These are phyloP conservation scores for Aspergillus cejpii DNA, from an alignment of 2,329 filamentous ascomycete species.

Conservation along the genomic window DNA sequence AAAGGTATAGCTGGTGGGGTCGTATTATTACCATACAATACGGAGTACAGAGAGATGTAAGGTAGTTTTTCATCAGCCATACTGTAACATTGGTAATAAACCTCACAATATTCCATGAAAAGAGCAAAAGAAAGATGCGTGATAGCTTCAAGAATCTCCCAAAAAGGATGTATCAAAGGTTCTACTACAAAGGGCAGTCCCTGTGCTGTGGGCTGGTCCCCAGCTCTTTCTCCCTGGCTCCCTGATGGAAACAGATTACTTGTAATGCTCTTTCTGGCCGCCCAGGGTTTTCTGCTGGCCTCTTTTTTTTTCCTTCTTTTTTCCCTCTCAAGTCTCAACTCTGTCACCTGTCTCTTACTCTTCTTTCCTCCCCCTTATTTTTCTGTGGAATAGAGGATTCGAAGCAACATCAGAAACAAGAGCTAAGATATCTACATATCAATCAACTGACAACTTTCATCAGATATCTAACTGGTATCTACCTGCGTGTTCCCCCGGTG, in stretches of 20 bases:
- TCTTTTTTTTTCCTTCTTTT: constrained; percentile 11
- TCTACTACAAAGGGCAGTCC: not conserved
- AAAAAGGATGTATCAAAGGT: not conserved
- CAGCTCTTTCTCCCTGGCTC: constrained; percentile 3
- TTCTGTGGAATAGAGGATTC: constrained; percentile 1
- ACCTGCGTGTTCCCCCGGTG: constrained; percentile 3
- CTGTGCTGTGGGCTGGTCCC: constrained; percentile 8
- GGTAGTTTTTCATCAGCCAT: constrained; percentile 10
- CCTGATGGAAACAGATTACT: constrained; percentile 13
- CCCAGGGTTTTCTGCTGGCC: constrained; percentile 7
- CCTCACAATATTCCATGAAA: constrained; percentile 7
- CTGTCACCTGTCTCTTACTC: too few species aligned
- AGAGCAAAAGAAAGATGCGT: constrained; percentile 8
- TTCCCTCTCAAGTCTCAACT: too few species aligned
- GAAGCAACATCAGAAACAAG: too few species aligned
- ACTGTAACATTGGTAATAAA: constrained; percentile 17
- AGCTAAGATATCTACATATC: too few species aligned
- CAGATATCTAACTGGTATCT: not conserved
- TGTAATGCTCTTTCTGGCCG: constrained; percentile 18
- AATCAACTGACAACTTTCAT: not conserved
- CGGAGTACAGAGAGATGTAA: not conserved
- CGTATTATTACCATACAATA: constrained; percentile 6
- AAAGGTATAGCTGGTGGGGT: constrained; percentile 6
- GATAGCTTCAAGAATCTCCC: constrained; percentile 17
- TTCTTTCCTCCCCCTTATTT: constrained; percentile 5